Percentiles rank a stretch among this genome's conserved stretches.
phyloP scores from a whole-genome alignment of 352 stramenopile species.

The Phytopythium helicoides region DNA sequence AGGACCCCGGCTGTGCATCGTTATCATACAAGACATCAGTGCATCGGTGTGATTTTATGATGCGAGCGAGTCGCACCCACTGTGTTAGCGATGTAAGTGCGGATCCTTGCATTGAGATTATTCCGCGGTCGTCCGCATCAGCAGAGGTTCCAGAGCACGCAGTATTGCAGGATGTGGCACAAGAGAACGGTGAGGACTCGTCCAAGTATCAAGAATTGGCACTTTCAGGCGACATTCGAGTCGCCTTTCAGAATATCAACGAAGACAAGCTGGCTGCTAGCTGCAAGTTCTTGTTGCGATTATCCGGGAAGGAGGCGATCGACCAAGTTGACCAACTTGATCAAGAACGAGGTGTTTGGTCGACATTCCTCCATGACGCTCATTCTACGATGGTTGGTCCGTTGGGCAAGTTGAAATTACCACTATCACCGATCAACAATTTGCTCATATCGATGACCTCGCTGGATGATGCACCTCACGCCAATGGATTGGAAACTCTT shows the following conservation, averaged over 20 bases:
- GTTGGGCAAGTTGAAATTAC: constrained; percentile 45
- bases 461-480: background rate
- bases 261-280: constrained; percentile 19
- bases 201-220: background rate
- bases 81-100: constrained; percentile 56
- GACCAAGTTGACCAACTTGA: constrained; percentile 18
- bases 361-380: constrained; percentile 57
- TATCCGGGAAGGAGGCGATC: constrained; percentile 17
- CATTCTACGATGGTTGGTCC: constrained; percentile 43
- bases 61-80: constrained; percentile 61
- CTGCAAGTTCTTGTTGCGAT: constrained; percentile 40
- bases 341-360: constrained; percentile 28
- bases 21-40: constrained; percentile 49
- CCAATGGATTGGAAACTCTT: background rate
- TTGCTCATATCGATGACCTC: constrained; percentile 52
- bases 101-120: constrained; percentile 46
- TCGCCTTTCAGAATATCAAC: constrained; percentile 34
- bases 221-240: constrained; percentile 23
- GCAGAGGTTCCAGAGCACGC: no score
- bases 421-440: constrained; percentile 25
- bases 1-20: constrained; percentile 10
- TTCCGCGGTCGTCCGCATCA: background rate
- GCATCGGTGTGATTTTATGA: constrained; percentile 84
- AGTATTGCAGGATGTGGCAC: background rate
- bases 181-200: background rate